phyloP scores from a whole-genome alignment of 2,329 filamentous ascomycete species.

The Aurifilum marmelostoma region DNA sequence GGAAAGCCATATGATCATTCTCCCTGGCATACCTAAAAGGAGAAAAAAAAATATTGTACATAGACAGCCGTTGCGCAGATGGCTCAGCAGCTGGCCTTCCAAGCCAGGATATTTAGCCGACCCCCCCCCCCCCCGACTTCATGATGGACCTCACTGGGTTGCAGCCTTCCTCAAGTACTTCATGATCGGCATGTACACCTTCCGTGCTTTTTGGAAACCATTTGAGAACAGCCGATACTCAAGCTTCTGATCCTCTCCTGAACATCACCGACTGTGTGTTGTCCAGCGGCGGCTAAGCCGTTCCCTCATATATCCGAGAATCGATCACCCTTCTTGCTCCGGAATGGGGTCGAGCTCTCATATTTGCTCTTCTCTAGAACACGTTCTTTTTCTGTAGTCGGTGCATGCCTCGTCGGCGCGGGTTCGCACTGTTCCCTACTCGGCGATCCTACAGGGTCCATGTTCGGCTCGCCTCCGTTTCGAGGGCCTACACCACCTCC shows the following conservation, averaged over 20 bases:
- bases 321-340: slow-evolving; percentile 81
- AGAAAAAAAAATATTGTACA: too few relatives aligned
- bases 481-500: slow-evolving; percentile 35
- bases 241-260: not conserved
- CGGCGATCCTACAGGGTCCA: slow-evolving; percentile 62
- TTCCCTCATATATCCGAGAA: slow-evolving; percentile 60
- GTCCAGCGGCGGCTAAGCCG: not conserved
- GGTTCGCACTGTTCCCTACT: slow-evolving; percentile 78
- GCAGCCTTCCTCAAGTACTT: not conserved
- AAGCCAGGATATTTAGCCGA: not conserved
- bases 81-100: not conserved
- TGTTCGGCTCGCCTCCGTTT: slow-evolving; percentile 54
- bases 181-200: not conserved
- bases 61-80: not conserved
- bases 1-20: not conserved
- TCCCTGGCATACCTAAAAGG: not conserved
- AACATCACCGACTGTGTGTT: not conserved
- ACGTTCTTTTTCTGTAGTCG: slow-evolving; percentile 68
- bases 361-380: slow-evolving; percentile 85
- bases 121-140: not conserved
- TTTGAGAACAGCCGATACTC: not conserved
- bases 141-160: not conserved
- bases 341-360: slow-evolving; percentile 76
- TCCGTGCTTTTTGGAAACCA: not conserved
- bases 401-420: slow-evolving; percentile 82